A percentile compares a stretch with the other conserved stretches of the same genome.
These are phyloP conservation scores for Peniophora sp. DNA, from an alignment of 1,284 basidiomycete species.

Conservation along the genomic window DNA sequence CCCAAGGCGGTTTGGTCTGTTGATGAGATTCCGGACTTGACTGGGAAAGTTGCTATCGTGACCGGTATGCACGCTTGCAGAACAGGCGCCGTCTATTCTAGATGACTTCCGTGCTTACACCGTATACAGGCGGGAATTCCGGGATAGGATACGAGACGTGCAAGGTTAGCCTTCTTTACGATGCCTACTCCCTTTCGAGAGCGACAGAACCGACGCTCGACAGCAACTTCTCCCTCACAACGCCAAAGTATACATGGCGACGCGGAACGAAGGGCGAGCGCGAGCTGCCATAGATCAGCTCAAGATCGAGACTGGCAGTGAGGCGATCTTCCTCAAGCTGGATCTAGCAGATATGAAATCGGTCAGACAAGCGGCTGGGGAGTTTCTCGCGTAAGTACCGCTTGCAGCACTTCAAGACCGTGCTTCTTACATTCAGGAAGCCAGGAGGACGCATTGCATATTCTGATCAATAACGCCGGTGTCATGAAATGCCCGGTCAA, in stretches of 20 bases:
- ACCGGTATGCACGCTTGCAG: not conserved
- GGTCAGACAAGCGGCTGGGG: constrained; percentile 42
- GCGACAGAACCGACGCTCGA: too few relatives aligned
- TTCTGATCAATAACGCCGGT: constrained; percentile 4
- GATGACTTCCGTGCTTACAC: too few relatives aligned
- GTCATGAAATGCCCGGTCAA: constrained; percentile 1
- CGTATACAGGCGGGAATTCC: constrained; percentile 1
- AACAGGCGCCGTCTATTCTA: too few relatives aligned
- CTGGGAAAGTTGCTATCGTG: not conserved
- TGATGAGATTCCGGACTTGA: not conserved
- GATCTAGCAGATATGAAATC: constrained; percentile 51
- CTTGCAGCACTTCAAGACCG: not conserved
- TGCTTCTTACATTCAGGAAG: not conserved
- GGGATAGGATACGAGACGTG: constrained; percentile 1
- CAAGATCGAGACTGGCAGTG: constrained; percentile 32
- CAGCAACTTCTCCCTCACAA: constrained; percentile 39
- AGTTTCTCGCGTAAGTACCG: constrained; percentile 33
- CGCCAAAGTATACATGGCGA: constrained; percentile 60
- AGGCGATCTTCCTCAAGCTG: constrained; percentile 44
- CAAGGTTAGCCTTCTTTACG: not conserved
- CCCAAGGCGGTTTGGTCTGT: not conserved
- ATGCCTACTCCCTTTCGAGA: too few relatives aligned
- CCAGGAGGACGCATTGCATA: constrained; percentile 2
- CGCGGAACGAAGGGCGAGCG: constrained; percentile 39
- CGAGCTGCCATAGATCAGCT: constrained; percentile 42